These are phyloP conservation scores for Bromus sterilis DNA, from an alignment of 176 grass and related monocot genomes.

Conservation along the genomic window DNA sequence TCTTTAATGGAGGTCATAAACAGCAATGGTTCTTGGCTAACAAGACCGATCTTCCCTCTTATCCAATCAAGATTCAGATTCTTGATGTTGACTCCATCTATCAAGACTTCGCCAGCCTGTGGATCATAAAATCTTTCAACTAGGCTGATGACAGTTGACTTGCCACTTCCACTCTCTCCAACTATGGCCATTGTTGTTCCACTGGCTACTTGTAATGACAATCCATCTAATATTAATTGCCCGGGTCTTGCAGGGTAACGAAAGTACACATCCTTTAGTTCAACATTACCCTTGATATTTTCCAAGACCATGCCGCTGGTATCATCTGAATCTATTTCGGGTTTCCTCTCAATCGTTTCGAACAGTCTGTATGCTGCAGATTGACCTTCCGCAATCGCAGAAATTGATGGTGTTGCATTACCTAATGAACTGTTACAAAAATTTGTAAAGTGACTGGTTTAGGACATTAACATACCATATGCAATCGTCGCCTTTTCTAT, in stretches of 20 bases:
- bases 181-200: slow-evolving; percentile 79
- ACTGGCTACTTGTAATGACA: slow-evolving; percentile 49
- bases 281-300: slow-evolving; percentile 58
- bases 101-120: slow-evolving; percentile 43
- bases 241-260: slow-evolving; percentile 65
- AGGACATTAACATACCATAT: background rate
- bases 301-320: slow-evolving; percentile 37
- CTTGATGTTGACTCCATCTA: slow-evolving; percentile 59
- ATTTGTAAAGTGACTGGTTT: background rate
- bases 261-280: slow-evolving; percentile 63
- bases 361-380: slow-evolving; percentile 74
- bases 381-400: slow-evolving; percentile 62
- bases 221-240: slow-evolving; percentile 58
- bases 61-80: slow-evolving; percentile 50
- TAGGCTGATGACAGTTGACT: slow-evolving; percentile 74
- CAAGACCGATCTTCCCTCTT: slow-evolving; percentile 54
- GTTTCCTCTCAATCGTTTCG: slow-evolving; percentile 60
- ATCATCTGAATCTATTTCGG: slow-evolving; percentile 66
- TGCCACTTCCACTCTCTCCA: slow-evolving; percentile 93
- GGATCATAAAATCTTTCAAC: slow-evolving; percentile 56
- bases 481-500: background rate
- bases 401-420: slow-evolving; percentile 51
- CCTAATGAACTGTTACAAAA: slow-evolving; percentile 58
- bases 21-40: slow-evolving; percentile 56
- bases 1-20: slow-evolving; percentile 56